phyloP scores from a whole-genome alignment of 768 basidiomycete species.

The Lactifluus pinguis region DNA sequence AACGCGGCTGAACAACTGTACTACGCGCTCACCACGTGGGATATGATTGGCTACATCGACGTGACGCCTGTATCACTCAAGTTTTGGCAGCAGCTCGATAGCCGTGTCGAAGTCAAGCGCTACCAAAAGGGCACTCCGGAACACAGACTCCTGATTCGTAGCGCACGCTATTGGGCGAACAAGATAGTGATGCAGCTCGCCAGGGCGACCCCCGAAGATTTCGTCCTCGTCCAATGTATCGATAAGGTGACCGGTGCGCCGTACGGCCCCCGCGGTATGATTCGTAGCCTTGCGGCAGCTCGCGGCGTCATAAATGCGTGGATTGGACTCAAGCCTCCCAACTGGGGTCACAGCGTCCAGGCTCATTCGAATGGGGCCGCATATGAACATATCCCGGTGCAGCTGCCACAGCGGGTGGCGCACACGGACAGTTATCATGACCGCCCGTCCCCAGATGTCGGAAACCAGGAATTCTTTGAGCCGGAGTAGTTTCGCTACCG shows the following conservation, averaged over 20 bases:
- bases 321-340: slow-evolving; percentile 6
- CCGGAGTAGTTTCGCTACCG: neutral
- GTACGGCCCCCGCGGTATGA: slow-evolving; percentile 15
- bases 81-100: slow-evolving; percentile 21
- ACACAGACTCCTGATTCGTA: neutral
- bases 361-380: neutral
- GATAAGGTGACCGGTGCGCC: slow-evolving; percentile 2
- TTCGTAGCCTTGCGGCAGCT: slow-evolving; percentile 13
- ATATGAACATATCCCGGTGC: neutral
- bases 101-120: neutral
- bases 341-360: slow-evolving; percentile 10
- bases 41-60: slow-evolving; percentile 18
- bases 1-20: slow-evolving; percentile 27
- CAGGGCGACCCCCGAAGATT: slow-evolving; percentile 8
- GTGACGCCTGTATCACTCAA: slow-evolving; percentile 25
- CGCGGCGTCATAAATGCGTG: neutral
- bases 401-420: neutral
- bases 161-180: slow-evolving; percentile 8
- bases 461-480: neutral
- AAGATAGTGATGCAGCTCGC: slow-evolving; percentile 13
- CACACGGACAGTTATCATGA: neutral
- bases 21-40: slow-evolving; percentile 23
- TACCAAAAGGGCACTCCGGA: neutral
- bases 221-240: slow-evolving; percentile 4
- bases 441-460: neutral